These are phyloP conservation scores for Sporodiniella umbellata DNA, from an alignment of 371 early-diverging fungal species.

Conservation along the genomic window DNA sequence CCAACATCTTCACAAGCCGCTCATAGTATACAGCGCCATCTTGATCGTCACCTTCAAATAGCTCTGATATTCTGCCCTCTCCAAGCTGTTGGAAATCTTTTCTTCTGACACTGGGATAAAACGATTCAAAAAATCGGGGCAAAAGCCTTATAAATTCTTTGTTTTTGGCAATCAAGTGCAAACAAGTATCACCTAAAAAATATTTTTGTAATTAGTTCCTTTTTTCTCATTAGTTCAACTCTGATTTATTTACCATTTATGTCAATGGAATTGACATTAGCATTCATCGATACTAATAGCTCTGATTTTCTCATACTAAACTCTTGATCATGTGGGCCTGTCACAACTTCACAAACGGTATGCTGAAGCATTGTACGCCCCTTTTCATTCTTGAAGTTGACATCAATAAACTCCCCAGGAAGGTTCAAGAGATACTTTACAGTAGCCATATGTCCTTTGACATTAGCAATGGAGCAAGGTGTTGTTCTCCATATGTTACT, in stretches of 20 bases:
- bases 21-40: conserved; percentile 27
- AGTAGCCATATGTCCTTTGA: conserved; percentile 54
- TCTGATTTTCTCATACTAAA: conserved; percentile 26
- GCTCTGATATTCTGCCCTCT: neutral
- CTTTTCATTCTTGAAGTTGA: conserved; percentile 48
- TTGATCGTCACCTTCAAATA: conserved; percentile 17
- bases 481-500: conserved; percentile 56
- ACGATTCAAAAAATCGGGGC: conserved; percentile 11
- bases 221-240: neutral
- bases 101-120: neutral
- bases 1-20: conserved; percentile 22
- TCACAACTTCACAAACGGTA: conserved; percentile 19
- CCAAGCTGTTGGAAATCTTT: no score
- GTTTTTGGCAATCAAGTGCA: conserved; percentile 39
- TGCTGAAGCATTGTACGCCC: conserved; percentile 52
- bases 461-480: conserved; percentile 55
- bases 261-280: conserved; percentile 36
- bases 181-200: conserved; percentile 33
- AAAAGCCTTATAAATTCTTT: conserved; percentile 12
- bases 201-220: neutral
- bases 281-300: conserved; percentile 39
- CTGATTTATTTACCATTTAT: conserved; percentile 26
- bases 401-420: conserved; percentile 28
- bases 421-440: conserved; percentile 43
- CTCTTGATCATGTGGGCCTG: conserved; percentile 30